phyloP scores from a whole-genome alignment of 768 basidiomycete genomes.

The Polyporus arcularius region DNA sequence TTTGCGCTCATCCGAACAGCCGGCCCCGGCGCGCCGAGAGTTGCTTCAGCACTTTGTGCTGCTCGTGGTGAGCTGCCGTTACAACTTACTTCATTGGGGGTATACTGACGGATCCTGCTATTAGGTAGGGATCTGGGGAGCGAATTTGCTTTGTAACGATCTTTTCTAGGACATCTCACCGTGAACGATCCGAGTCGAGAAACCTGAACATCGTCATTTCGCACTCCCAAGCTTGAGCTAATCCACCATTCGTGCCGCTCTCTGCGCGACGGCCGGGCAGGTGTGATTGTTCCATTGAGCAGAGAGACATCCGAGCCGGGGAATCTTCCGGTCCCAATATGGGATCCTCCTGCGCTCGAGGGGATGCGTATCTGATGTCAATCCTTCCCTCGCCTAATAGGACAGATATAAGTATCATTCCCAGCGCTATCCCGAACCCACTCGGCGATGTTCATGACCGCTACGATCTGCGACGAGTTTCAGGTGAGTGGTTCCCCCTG shows the following conservation, averaged over 20 bases:
- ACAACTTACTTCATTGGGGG: no score
- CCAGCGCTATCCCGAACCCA: neutral
- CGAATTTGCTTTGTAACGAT: no score
- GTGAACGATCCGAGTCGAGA: no score
- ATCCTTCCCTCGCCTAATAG: slow-evolving; percentile 8
- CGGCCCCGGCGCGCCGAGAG: no score
- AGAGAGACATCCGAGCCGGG: neutral
- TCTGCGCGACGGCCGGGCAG: neutral
- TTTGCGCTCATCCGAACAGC: no score
- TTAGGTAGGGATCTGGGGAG: no score
- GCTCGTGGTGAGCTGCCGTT: no score
- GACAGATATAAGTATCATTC: neutral
- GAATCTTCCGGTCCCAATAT: slow-evolving; percentile 11
- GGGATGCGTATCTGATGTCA: slow-evolving; percentile 5
- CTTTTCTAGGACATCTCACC: no score
- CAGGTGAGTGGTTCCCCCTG: neutral
- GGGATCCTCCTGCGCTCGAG: slow-evolving; percentile 12
- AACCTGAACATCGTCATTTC: no score
- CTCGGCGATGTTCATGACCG: slow-evolving; percentile 3
- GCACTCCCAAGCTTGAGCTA: neutral
- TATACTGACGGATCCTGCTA: no score
- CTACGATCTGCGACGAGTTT: neutral
- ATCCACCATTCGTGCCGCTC: slow-evolving; percentile 2
- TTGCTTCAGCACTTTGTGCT: no score
- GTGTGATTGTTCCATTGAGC: no score